Conservation (phyloP, 768 basidiomycete genomes). For the Cystobasidium onofrii region DNA sequence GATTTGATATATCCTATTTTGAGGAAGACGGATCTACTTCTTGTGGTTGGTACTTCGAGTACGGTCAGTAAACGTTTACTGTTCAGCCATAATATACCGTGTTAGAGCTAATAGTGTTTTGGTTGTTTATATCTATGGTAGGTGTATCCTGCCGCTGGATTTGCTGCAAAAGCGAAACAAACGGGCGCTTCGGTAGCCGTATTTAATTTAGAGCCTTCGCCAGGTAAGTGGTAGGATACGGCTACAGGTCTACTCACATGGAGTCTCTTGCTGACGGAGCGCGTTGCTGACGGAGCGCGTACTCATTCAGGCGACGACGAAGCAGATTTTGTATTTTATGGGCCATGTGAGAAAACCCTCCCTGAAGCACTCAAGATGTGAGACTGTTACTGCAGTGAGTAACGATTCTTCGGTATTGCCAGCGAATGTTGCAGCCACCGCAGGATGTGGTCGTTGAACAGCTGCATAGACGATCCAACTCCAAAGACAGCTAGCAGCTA, state of each 20-base stretch:
- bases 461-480: too few relatives aligned
- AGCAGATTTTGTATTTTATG: slow-evolving; percentile 53
- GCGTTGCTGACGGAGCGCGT: not conserved
- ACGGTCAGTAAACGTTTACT: slow-evolving; percentile 45
- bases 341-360: slow-evolving; percentile 52
- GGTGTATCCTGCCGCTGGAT: slow-evolving; percentile 42
- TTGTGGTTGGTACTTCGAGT: slow-evolving; percentile 56
- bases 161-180: slow-evolving; percentile 37
- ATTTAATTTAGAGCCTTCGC: slow-evolving; percentile 48
- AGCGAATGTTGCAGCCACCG: too few relatives aligned
- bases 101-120: too few relatives aligned
- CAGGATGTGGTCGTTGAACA: too few relatives aligned
- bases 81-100: too few relatives aligned
- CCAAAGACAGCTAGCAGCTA: too few relatives aligned
- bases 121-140: too few relatives aligned
- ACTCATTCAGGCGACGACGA: slow-evolving; percentile 40
- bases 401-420: too few relatives aligned
- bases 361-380: slow-evolving; percentile 39
- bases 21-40: slow-evolving; percentile 51
- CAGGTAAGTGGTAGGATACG: not conserved
- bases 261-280: not conserved
- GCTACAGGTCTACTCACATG: not conserved
- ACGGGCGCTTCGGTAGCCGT: slow-evolving; percentile 48
- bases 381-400: too few relatives aligned
- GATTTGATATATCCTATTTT: slow-evolving; percentile 49